Conservation (phyloP, 176 grass and related monocot genomes). For the Olyra latifolia region DNA sequence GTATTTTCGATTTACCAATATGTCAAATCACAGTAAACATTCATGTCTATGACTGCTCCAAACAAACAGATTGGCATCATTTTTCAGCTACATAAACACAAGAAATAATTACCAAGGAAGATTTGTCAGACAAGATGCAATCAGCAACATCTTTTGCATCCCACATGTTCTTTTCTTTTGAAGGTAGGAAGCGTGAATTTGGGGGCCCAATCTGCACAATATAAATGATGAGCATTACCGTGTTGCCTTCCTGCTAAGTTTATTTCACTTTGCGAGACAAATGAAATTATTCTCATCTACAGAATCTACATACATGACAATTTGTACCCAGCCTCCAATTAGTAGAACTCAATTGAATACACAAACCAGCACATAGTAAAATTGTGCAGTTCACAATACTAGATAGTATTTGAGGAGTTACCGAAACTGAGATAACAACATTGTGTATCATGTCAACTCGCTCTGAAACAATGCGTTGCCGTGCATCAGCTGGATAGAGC, state of each 20-base stretch:
- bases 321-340: background rate
- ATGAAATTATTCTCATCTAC: background rate
- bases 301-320: background rate
- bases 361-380: background rate
- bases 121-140: slow-evolving; percentile 89
- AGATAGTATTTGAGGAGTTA: slow-evolving; percentile 50
- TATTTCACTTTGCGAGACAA: background rate
- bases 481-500: slow-evolving; percentile 82
- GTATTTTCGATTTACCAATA: background rate
- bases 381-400: background rate
- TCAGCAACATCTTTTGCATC: slow-evolving; percentile 92
- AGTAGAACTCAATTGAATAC: background rate
- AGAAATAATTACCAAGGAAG: slow-evolving; percentile 60
- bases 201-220: slow-evolving; percentile 79
- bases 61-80: background rate
- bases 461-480: slow-evolving; percentile 93
- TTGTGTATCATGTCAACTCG: slow-evolving; percentile 93
- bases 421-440: slow-evolving; percentile 90
- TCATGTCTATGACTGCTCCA: background rate
- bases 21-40: background rate
- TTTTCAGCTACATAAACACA: slow-evolving; percentile 7
- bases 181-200: slow-evolving; percentile 67
- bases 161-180: slow-evolving; percentile 79
- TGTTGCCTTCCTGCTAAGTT: background rate
- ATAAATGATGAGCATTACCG: background rate